phyloP scores from a whole-genome alignment of 345 rosid genomes.

The Limnanthes douglasii region DNA sequence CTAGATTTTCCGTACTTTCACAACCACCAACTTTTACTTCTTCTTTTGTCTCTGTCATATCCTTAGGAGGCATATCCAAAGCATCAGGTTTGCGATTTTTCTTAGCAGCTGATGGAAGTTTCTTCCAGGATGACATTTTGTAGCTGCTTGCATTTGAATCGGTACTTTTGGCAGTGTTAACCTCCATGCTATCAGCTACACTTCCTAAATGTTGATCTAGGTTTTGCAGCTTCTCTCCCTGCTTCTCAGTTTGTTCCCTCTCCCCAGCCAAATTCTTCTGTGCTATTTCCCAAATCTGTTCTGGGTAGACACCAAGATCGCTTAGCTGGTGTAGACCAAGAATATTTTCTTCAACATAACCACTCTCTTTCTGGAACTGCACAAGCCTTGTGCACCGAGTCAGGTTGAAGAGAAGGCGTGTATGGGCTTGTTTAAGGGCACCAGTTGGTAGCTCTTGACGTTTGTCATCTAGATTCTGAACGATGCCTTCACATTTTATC shows the following conservation, averaged over 20 bases:
- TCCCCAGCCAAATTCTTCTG: constrained; percentile 33
- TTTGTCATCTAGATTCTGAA: constrained; percentile 72
- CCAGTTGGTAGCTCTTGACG: constrained; percentile 94
- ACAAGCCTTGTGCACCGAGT: constrained; percentile 92
- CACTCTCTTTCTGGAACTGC: constrained; percentile 89
- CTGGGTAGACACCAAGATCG: constrained; percentile 89
- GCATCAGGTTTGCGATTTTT: constrained; percentile 44
- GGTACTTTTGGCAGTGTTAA: constrained; percentile 51
- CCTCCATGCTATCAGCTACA: constrained; percentile 28
- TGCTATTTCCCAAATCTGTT: constrained; percentile 44
- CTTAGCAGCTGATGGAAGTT: constrained; percentile 67
- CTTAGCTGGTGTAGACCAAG: constrained; percentile 73
- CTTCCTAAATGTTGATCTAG: constrained; percentile 16
- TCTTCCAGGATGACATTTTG: constrained; percentile 95
- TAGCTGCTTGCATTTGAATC: constrained; percentile 69
- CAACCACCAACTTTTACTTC: constrained; percentile 25
- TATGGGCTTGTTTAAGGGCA: constrained; percentile 77
- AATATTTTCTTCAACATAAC: constrained; percentile 65
- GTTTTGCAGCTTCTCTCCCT: constrained; percentile 19
- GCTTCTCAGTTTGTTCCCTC: constrained; percentile 25
- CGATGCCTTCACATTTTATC: constrained; percentile 79
- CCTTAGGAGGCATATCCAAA: constrained; percentile 34
- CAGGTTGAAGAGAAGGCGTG: constrained; percentile 82
- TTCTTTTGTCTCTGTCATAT: constrained; percentile 25
- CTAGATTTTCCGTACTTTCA: constrained; percentile 26